Percentiles rank a stretch among this genome's conserved stretches.
These are phyloP conservation scores for Musa troglodytarum DNA, from an alignment of 176 grass and related monocot species.

Conservation along the genomic window DNA sequence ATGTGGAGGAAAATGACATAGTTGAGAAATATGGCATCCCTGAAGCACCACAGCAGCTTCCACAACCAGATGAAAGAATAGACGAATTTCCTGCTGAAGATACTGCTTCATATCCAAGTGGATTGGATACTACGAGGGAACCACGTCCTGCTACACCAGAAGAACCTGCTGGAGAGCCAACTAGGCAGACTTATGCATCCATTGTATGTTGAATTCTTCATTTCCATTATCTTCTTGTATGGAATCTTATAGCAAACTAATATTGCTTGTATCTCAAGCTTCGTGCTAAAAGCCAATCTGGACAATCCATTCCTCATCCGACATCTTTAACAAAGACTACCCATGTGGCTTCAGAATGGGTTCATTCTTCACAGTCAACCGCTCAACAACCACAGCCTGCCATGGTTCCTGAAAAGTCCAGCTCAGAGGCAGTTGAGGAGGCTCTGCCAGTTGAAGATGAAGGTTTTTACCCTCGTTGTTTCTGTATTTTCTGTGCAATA, in stretches of 20 bases:
- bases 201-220: not conserved
- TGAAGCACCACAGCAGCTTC: slow-evolving; percentile 45
- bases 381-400: slow-evolving; percentile 28
- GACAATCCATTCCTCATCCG: slow-evolving; percentile 14
- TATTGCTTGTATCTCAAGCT: slow-evolving; percentile 31
- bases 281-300: slow-evolving; percentile 34
- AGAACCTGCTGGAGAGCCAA: slow-evolving; percentile 54
- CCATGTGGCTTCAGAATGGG: slow-evolving; percentile 23
- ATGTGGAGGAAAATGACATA: slow-evolving; percentile 36
- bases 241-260: slow-evolving; percentile 9
- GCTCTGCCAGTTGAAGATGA: slow-evolving; percentile 49
- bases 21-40: slow-evolving; percentile 49
- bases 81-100: slow-evolving; percentile 48
- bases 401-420: slow-evolving; percentile 38
- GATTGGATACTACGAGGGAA: slow-evolving; percentile 26
- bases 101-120: slow-evolving; percentile 41
- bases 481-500: not conserved
- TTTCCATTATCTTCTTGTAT: slow-evolving; percentile 7
- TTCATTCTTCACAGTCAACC: slow-evolving; percentile 24
- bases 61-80: slow-evolving; percentile 37
- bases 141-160: slow-evolving; percentile 32
- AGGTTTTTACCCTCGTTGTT: slow-evolving; percentile 25
- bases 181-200: slow-evolving; percentile 94
- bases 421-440: slow-evolving; percentile 48
- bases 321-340: slow-evolving; percentile 27